Evolutionary conservation across 345 rosid species (phyloP).

Genomic region (Pelargonium nanum): DNA sequence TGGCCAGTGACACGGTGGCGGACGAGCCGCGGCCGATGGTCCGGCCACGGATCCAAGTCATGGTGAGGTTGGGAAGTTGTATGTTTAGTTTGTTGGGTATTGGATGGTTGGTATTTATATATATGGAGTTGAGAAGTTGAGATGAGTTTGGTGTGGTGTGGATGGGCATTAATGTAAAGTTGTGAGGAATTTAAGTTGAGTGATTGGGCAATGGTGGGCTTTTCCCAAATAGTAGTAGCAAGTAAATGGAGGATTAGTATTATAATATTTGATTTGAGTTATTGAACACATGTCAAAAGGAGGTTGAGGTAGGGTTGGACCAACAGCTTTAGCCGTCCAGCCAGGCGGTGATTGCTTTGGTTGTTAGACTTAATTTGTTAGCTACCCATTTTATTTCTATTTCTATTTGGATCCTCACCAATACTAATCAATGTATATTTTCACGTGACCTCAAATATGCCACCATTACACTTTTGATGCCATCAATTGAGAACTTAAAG

Average conservation of each 20-base stretch:
- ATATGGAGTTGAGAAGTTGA: no score
- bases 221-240: no score
- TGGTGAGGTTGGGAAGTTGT: not conserved
- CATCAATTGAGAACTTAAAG: no score
- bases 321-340: not conserved
- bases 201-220: not conserved
- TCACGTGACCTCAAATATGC: no score
- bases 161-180: not conserved
- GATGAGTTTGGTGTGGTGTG: not conserved
- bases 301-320: not conserved
- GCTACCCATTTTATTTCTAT: no score
- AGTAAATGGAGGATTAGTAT: no score
- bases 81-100: no score
- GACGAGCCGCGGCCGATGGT: constrained; percentile 45
- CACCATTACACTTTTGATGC: no score
- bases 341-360: not conserved
- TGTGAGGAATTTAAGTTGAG: not conserved
- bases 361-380: no score
- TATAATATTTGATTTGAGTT: no score
- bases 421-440: no score
- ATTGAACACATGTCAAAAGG: not conserved
- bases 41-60: constrained; percentile 50
- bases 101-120: not conserved
- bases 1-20: constrained; percentile 40
- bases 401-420: no score